These are phyloP conservation scores for Candida ortonii DNA, from an alignment of 805 yeast species.

Conservation along the genomic window DNA sequence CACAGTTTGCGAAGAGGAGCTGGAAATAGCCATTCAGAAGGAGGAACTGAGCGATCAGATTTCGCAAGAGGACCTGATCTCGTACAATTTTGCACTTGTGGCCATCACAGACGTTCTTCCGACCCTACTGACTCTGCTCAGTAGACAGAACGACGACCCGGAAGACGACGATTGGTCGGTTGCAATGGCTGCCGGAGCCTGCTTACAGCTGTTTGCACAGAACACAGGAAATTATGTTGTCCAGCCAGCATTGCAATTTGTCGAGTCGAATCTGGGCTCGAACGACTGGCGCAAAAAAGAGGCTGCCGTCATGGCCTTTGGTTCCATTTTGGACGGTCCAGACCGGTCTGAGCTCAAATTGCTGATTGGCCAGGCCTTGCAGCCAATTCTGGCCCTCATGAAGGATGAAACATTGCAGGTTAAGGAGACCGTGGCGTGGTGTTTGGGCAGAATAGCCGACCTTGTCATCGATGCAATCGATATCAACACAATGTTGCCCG, in stretches of 20 bases:
- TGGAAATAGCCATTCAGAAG: conserved; percentile 69
- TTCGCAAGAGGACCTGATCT: conserved; percentile 41
- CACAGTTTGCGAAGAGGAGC: conserved; percentile 98
- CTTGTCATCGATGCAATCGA: conserved; percentile 75
- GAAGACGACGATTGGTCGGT: conserved; percentile 98
- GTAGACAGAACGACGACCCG: conserved; percentile 87
- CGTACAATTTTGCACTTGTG: conserved; percentile 78
- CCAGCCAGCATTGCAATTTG: conserved; percentile 80
- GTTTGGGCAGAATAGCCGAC: conserved; percentile 94
- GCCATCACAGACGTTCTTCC: conserved; percentile 88
- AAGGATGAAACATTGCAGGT: conserved; percentile 78
- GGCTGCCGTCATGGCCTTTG: conserved; percentile 99
- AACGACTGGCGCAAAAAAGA: conserved; percentile 83
- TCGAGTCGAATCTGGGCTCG: conserved; percentile 64
- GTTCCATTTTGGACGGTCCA: conserved; percentile 94
- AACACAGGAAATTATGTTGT: conserved; percentile 84
- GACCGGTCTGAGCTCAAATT: conserved; percentile 64
- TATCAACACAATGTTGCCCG: conserved; percentile 60
- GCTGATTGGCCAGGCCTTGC: conserved; percentile 77
- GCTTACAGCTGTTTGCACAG: conserved; percentile 90
- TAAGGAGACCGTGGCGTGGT: conserved; percentile 97
- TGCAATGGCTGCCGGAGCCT: conserved; percentile 98
- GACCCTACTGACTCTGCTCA: conserved; percentile 71
- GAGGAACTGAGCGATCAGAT: conserved; percentile 56
- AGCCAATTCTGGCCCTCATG: conserved; percentile 72